A percentile compares a stretch with the other conserved stretches of the same genome.
These are phyloP conservation scores for Carex cristatella DNA, from an alignment of 176 grass and related monocot genomes.

Conservation along the genomic window DNA sequence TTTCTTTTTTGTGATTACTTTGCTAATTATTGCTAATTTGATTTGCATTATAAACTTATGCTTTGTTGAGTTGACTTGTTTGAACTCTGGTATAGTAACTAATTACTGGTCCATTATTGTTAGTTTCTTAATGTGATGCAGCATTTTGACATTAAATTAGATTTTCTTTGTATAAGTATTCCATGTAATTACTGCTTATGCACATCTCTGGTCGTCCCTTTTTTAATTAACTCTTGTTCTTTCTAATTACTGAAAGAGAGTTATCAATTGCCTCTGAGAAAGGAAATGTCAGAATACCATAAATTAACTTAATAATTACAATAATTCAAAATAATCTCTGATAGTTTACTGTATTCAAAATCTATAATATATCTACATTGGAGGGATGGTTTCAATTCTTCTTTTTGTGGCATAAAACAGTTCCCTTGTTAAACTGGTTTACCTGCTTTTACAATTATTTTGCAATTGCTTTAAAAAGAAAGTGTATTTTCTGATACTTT, in stretches of 20 bases:
- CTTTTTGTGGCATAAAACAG: neutral
- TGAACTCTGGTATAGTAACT: neutral
- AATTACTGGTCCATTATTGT: neutral
- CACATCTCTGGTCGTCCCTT: neutral
- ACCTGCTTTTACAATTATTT: constrained; percentile 1
- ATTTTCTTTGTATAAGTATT: neutral
- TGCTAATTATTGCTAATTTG: neutral
- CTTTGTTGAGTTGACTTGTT: neutral
- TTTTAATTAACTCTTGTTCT: neutral
- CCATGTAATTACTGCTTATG: neutral
- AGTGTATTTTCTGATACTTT: constrained; percentile 17
- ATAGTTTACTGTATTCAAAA: constrained; percentile 6
- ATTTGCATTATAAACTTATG: neutral
- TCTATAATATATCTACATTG: neutral
- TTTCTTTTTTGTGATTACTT: neutral
- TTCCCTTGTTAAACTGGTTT: neutral
- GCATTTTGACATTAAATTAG: neutral
- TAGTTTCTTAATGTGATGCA: neutral
- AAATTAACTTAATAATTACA: neutral
- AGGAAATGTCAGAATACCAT: neutral
- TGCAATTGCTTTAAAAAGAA: neutral
- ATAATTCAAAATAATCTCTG: neutral
- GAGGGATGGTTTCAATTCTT: neutral
- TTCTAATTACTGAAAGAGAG: neutral
- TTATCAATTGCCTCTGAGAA: neutral